phyloP scores from a whole-genome alignment of 495 filamentous ascomycete genomes.

The Neurospora sp. region DNA sequence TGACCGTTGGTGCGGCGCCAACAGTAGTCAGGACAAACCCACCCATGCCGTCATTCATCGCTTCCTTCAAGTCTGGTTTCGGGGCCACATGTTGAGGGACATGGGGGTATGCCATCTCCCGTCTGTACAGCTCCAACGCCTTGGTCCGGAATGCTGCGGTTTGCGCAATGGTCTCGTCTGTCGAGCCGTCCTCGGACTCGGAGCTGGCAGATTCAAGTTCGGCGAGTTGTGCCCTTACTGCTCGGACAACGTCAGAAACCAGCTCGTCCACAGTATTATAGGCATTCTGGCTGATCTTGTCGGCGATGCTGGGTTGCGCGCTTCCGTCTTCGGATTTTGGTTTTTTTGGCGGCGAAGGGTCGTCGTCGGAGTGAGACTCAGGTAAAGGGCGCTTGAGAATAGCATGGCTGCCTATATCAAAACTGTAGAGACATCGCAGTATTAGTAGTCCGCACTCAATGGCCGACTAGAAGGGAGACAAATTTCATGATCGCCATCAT shows the following conservation, averaged over 20 bases:
- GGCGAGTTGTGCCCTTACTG: constrained; percentile 27
- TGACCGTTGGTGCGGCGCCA: constrained; percentile 57
- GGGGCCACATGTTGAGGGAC: constrained; percentile 8
- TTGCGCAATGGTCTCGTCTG: constrained; percentile 25
- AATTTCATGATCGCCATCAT: constrained; percentile 8
- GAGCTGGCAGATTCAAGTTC: constrained; percentile 23
- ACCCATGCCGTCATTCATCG: constrained; percentile 18
- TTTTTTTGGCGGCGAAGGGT: constrained; percentile 34
- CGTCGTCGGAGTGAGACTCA: constrained; percentile 21
- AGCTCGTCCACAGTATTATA: constrained; percentile 39
- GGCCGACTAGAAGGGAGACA: not conserved
- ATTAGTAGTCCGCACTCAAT: not conserved
- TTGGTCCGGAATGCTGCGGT: constrained; percentile 32
- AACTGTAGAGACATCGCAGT: constrained; percentile 19
- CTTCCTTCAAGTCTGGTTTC: constrained; percentile 7
- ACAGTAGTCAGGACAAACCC: constrained; percentile 61
- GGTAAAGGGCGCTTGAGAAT: constrained; percentile 38
- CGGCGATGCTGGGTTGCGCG: constrained; percentile 28
- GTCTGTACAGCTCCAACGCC: constrained; percentile 29
- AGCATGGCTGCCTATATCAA: constrained; percentile 28
- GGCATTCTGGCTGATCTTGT: constrained; percentile 31
- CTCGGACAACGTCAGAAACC: constrained; percentile 32
- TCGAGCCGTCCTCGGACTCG: constrained; percentile 12
- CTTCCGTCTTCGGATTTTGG: constrained; percentile 31
- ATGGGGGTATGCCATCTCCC: constrained; percentile 30